Percentiles rank a stretch among this genome's conserved stretches.
Evolutionary conservation across 768 basidiomycete species (phyloP).

Genomic region (Chalciporus sphaerocephalus): DNA sequence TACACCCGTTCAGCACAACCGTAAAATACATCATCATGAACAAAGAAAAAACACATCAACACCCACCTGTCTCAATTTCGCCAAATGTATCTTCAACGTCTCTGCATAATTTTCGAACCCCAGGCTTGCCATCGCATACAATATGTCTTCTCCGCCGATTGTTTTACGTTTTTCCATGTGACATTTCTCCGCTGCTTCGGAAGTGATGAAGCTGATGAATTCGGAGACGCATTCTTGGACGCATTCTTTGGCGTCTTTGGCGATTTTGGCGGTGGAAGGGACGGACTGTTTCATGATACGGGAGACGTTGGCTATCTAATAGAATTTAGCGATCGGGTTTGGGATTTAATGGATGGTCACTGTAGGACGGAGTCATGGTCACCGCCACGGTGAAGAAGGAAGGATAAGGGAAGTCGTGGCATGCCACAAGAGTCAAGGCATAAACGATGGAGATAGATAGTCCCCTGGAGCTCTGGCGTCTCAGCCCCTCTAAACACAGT

Average conservation of each 20-base stretch:
- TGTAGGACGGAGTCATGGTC: too few species aligned
- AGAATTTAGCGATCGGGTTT: too few species aligned
- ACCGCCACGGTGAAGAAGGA: too few species aligned
- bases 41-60: background rate
- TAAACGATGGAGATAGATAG: too few species aligned
- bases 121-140: constrained; percentile 88
- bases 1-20: too few species aligned
- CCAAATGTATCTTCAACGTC: constrained; percentile 86
- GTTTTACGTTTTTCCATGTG: constrained; percentile 95
- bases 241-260: constrained; percentile 97
- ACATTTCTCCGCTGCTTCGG: constrained; percentile 93
- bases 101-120: constrained; percentile 96
- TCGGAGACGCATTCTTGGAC: constrained; percentile 98
- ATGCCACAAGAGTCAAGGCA: too few species aligned
- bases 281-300: constrained; percentile 95
- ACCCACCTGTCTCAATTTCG: constrained; percentile 77
- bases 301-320: constrained; percentile 94
- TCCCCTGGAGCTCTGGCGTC: too few species aligned
- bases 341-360: too few species aligned
- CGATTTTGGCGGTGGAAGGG: constrained; percentile 89
- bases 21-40: too few species aligned
- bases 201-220: constrained; percentile 97
- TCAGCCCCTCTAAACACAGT: too few species aligned
- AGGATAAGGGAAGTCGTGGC: too few species aligned
- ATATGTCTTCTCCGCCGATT: constrained; percentile 94